These are phyloP conservation scores for Candida glucosophila DNA, from an alignment of 1,139 yeast species.

Conservation along the genomic window DNA sequence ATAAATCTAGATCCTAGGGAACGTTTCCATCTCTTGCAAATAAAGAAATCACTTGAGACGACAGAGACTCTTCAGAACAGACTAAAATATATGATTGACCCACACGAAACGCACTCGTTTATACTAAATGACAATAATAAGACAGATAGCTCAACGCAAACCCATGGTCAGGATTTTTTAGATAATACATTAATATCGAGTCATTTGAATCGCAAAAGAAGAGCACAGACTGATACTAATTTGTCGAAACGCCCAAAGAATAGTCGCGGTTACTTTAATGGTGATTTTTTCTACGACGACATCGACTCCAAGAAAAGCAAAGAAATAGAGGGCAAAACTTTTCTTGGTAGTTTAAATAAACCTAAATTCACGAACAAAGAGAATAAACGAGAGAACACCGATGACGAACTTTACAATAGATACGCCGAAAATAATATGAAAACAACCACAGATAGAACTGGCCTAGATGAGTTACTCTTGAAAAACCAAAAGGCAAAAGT, in stretches of 20 bases:
- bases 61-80: slow-evolving; percentile 23
- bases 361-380: slow-evolving; percentile 15
- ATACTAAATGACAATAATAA: slow-evolving; percentile 8
- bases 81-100: slow-evolving; percentile 33
- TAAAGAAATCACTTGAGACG: slow-evolving; percentile 30
- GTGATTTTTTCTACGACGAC: slow-evolving; percentile 31
- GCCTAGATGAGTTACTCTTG: slow-evolving; percentile 12
- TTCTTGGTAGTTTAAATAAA: slow-evolving; percentile 21
- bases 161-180: slow-evolving; percentile 25
- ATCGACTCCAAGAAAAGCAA: slow-evolving; percentile 6
- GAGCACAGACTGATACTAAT: slow-evolving; percentile 6
- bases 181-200: slow-evolving; percentile 18
- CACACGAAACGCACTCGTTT: slow-evolving; percentile 29
- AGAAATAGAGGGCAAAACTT: slow-evolving; percentile 16
- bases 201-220: slow-evolving; percentile 11
- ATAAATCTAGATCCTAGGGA: slow-evolving; percentile 38
- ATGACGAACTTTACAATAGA: slow-evolving; percentile 10
- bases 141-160: slow-evolving; percentile 38
- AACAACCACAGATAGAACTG: slow-evolving; percentile 11
- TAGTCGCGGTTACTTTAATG: slow-evolving; percentile 20
- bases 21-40: slow-evolving; percentile 32
- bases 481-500: slow-evolving; percentile 12
- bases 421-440: slow-evolving; percentile 8
- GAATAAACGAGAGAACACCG: slow-evolving; percentile 3
- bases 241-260: slow-evolving; percentile 11